phyloP scores from a whole-genome alignment of 179 eudicot genomes.

The Carnegiea gigantea region DNA sequence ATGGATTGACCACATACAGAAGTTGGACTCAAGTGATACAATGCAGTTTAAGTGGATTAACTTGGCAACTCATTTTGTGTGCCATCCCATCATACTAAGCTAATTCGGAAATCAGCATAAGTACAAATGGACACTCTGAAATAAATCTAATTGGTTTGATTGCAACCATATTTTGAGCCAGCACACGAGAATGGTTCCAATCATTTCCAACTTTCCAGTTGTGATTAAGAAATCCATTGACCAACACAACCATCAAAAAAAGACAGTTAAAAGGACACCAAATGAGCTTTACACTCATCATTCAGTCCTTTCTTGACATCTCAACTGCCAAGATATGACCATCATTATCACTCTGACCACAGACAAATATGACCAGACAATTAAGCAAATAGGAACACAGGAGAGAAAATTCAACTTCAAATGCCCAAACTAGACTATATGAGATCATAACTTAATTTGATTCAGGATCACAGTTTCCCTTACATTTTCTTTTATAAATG shows the following conservation, averaged over 20 bases:
- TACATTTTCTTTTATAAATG: no score
- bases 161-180: slow-evolving; percentile 3
- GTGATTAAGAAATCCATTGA: not conserved
- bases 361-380: not conserved
- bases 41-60: not conserved
- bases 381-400: not conserved
- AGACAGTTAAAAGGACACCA: not conserved
- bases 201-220: not conserved
- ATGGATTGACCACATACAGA: not conserved
- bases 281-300: slow-evolving; percentile 12
- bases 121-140: not conserved
- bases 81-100: not conserved
- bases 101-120: not conserved
- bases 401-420: not conserved
- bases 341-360: slow-evolving; percentile 13
- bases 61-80: not conserved
- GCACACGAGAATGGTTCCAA: not conserved
- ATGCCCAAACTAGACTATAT: not conserved
- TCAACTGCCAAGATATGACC: slow-evolving; percentile 16
- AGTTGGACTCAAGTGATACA: not conserved
- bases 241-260: slow-evolving; percentile 10
- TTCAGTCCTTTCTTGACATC: slow-evolving; percentile 13
- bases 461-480: not conserved
- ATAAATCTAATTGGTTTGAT: no score
- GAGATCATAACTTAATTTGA: not conserved